Percentiles rank a stretch among this genome's conserved stretches.
These are phyloP conservation scores for Pulveroboletus sp. DNA, from an alignment of 768 basidiomycete genomes.

Conservation along the genomic window DNA sequence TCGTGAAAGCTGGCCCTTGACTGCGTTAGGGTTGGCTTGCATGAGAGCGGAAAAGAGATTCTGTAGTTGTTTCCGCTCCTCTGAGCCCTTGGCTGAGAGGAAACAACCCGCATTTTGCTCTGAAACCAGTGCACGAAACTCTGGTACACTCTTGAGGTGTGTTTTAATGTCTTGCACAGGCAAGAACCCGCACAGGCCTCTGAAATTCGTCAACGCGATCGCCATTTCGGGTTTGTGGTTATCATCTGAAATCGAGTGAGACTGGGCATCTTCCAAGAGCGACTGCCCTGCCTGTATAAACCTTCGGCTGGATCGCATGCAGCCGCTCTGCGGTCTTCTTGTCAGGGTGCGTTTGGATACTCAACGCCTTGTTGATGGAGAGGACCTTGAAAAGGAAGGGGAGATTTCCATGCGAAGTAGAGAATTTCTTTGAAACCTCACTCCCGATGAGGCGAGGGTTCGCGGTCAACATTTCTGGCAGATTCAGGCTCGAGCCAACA, in stretches of 20 bases:
- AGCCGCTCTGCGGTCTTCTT: constrained; percentile 73
- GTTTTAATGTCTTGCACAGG: constrained; percentile 70
- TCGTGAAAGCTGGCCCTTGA: constrained; percentile 50
- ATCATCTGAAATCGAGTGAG: constrained; percentile 52
- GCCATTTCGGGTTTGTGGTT: constrained; percentile 99
- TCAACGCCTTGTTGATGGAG: constrained; percentile 83
- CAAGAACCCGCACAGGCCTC: constrained; percentile 88
- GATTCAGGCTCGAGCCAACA: constrained; percentile 43
- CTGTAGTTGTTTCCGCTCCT: constrained; percentile 53
- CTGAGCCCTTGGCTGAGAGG: constrained; percentile 33
- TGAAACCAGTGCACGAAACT: constrained; percentile 72
- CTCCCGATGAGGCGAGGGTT: constrained; percentile 69
- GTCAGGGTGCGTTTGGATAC: constrained; percentile 91
- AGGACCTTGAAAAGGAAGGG: constrained; percentile 93
- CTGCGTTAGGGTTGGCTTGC: constrained; percentile 57
- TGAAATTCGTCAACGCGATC: constrained; percentile 89
- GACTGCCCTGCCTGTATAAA: constrained; percentile 78
- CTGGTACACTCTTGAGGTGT: constrained; percentile 66
- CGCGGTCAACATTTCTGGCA: constrained; percentile 57
- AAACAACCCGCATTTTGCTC: constrained; percentile 50
- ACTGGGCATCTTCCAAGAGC: neutral
- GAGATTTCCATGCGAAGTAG: constrained; percentile 59
- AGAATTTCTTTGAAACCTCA: constrained; percentile 50
- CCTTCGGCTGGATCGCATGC: constrained; percentile 63
- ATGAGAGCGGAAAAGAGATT: constrained; percentile 81